Base-by-base conservation (phyloP, 371 early-diverging fungal species). In the Mortierella sp. region DNA sequence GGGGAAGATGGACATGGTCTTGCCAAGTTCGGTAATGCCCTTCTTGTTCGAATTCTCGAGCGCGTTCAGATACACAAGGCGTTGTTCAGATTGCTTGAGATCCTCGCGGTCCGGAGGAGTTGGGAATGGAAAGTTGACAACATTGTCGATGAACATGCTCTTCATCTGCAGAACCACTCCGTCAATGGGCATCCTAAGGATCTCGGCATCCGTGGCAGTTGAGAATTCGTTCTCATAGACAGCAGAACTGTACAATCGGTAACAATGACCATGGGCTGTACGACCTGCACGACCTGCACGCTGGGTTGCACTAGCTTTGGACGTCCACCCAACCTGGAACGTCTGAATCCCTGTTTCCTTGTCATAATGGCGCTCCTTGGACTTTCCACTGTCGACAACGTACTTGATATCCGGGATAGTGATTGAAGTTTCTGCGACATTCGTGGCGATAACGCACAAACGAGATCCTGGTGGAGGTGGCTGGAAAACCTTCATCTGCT, bases 231-330 rank as follows among this genome's bases (percentile, higher is more conserved):
- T 87, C 60, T 92, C 90, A 82, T 93, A 99, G 0, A 97, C 97
- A 0, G 95, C 94, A 25, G 96, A 94, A 21, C 96, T 96, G 80
- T 94, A 99, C 14, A 99, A 82, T 9, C 99, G 86, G 82, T 97
- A 99, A 79, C 98, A 98, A 71, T 96, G 96, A 54, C 99, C 99
- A 10, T 96, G 94, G 1, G 94, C 96, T 2, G 95, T 92, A 79
- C 99, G 89, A 52, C 99, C 99, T 22, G 99, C 98, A 83, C 99
- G 93, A 67, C 99, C 99, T 25, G 97, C 93, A 65, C 99, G 91
- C 86, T 99, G 96, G 24, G 60, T 76, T 9, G 99, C 97, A 51
- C 96, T 93, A 1, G 98, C 96, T 61, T 95, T 91, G 39, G 98
- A 96, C 22, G 95, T 95, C 96, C 95, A 97, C 39, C 84, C 86